Evolutionary conservation across 257 asterid species (phyloP).

Genomic region (Solanum sparsipilum): DNA sequence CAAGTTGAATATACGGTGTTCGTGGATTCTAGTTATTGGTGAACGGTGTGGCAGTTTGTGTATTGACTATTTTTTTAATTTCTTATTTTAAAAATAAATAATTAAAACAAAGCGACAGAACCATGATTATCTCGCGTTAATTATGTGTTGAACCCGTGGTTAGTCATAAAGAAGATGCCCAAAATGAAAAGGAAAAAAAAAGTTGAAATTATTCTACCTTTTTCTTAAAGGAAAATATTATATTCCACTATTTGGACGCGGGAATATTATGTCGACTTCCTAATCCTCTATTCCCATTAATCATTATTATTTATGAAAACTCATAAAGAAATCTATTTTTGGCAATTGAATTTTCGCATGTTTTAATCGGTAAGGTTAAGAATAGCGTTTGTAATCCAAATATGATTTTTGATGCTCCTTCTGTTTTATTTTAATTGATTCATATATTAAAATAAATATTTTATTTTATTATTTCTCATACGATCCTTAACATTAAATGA

Average conservation of each 20-base stretch:
- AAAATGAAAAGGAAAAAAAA: not conserved
- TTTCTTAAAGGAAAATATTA: not conserved
- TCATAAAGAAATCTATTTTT: not conserved
- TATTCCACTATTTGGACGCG: not conserved
- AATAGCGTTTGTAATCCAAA: not conserved
- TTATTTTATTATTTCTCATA: too few relatives aligned
- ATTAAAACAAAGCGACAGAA: not conserved
- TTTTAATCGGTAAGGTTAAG: not conserved
- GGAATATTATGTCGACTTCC: not conserved
- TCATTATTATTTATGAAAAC: not conserved
- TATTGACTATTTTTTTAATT: not conserved
- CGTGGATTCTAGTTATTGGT: not conserved
- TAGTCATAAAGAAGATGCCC: not conserved
- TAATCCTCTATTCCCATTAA: not conserved
- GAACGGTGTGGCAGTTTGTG: not conserved
- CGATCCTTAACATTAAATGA: too few relatives aligned
- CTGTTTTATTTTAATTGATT: not conserved
- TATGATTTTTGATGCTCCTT: not conserved
- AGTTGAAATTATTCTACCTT: not conserved
- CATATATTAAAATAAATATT: too few relatives aligned
- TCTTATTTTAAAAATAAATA: not conserved
- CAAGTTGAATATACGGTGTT: not conserved
- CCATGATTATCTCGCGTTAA: not conserved
- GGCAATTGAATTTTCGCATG: not conserved
- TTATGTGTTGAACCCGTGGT: not conserved